Evolutionary conservation across 768 basidiomycete species (phyloP).

Genomic region (Strobilomyces echinocephalus): DNA sequence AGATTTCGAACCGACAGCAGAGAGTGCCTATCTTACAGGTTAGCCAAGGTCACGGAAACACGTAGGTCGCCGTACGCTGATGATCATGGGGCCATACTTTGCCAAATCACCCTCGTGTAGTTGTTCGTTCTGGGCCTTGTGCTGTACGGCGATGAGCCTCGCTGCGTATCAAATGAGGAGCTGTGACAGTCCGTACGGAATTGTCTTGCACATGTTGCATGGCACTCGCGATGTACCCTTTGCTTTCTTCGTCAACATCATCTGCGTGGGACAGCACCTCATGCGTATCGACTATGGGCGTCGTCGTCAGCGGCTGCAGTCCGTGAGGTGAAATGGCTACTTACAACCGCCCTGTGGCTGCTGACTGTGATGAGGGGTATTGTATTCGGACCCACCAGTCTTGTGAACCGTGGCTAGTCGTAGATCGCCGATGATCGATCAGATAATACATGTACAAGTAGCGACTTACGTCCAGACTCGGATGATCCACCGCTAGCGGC

Average conservation of each 20-base stretch:
- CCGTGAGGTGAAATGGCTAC: slow-evolving; percentile 6
- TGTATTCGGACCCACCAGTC: slow-evolving; percentile 65
- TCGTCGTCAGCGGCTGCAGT: slow-evolving; percentile 6
- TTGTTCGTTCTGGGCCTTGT: slow-evolving; percentile 12
- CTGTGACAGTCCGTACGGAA: slow-evolving; percentile 5
- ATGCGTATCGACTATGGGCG: slow-evolving; percentile 52
- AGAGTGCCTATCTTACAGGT: slow-evolving; percentile 16
- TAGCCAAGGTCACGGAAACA: background rate
- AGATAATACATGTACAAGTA: background rate
- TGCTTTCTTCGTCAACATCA: slow-evolving; percentile 4
- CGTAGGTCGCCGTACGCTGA: slow-evolving; percentile 3
- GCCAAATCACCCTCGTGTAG: slow-evolving; percentile 7
- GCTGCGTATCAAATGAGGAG: background rate
- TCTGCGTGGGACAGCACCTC: slow-evolving; percentile 54
- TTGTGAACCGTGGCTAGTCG: slow-evolving; percentile 40
- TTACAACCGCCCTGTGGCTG: slow-evolving; percentile 23
- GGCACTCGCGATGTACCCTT: slow-evolving; percentile 13
- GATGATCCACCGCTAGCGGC: slow-evolving; percentile 35
- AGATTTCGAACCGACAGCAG: slow-evolving; percentile 7
- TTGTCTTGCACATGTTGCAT: slow-evolving; percentile 22
- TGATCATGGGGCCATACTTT: slow-evolving; percentile 21
- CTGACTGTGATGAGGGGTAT: slow-evolving; percentile 46
- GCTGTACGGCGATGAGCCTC: slow-evolving; percentile 7
- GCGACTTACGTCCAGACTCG: slow-evolving; percentile 6
- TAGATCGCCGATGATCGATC: slow-evolving; percentile 11